phyloP scores from a whole-genome alignment of 371 early-diverging fungal genomes.

The Syncephalis fuscata region DNA sequence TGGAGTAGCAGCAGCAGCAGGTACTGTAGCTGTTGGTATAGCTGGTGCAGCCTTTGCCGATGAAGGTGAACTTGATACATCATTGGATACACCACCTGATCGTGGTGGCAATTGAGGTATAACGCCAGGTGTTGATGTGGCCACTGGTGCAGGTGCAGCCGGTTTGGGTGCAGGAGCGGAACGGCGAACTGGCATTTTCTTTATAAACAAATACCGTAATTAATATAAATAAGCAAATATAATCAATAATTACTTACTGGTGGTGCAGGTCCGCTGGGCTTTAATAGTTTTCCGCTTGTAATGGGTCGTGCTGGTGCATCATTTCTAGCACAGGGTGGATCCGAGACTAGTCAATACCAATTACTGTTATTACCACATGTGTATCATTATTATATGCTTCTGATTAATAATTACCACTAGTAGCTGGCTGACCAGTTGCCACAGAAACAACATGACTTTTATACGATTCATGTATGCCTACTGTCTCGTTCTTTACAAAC shows the following conservation, averaged over 20 bases:
- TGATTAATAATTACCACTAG: constrained; percentile 22
- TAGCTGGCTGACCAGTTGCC: constrained; percentile 45
- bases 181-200: constrained; percentile 4
- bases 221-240: no score
- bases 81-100: no score
- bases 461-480: constrained; percentile 35
- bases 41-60: constrained; percentile 1
- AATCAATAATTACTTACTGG: neutral
- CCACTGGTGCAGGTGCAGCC: constrained; percentile 7
- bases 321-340: constrained; percentile 38
- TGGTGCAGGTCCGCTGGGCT: constrained; percentile 5
- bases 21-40: constrained; percentile 7
- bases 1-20: constrained; percentile 10
- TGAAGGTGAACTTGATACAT: no score
- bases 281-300: constrained; percentile 14
- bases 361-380: no score
- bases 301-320: constrained; percentile 17
- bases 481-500: constrained; percentile 55
- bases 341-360: constrained; percentile 15
- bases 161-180: constrained; percentile 8
- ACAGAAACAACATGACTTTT: constrained; percentile 62
- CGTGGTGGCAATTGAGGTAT: constrained; percentile 2
- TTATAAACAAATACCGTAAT: no score
- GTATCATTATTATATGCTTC: no score
- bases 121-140: constrained; percentile 7